These are phyloP conservation scores for Hemisphaericaspora nanyangensis DNA, from an alignment of 805 yeast genomes.

Conservation along the genomic window DNA sequence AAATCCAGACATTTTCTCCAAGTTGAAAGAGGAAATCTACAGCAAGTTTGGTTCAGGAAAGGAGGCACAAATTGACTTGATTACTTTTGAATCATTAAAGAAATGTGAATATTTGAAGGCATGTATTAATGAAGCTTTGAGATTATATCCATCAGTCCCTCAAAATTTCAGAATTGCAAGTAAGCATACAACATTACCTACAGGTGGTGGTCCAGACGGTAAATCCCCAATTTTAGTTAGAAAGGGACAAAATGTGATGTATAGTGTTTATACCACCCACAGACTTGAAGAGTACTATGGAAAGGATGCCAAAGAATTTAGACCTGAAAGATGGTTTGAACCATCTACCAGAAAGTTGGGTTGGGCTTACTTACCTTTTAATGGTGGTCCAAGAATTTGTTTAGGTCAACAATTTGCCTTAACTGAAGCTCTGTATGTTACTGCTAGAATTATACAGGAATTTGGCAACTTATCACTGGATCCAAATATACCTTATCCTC, in stretches of 20 bases:
- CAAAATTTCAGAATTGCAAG: slow-evolving; percentile 26
- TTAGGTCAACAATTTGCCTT: slow-evolving; percentile 56
- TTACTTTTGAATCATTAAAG: slow-evolving; percentile 36
- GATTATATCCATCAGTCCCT: slow-evolving; percentile 36
- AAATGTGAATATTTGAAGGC: slow-evolving; percentile 36
- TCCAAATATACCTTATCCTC: slow-evolving; percentile 19
- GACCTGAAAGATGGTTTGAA: slow-evolving; percentile 38
- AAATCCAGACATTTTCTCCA: slow-evolving; percentile 28
- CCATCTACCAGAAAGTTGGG: slow-evolving; percentile 30
- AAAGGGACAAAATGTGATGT: slow-evolving; percentile 18
- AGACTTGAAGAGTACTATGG: slow-evolving; percentile 25
- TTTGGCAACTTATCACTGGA: slow-evolving; percentile 14
- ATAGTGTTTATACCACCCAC: slow-evolving; percentile 18
- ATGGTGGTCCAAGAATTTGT: slow-evolving; percentile 56
- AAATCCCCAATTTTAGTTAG: slow-evolving; percentile 17
- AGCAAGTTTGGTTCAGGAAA: slow-evolving; percentile 31
- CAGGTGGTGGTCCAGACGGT: slow-evolving; percentile 30
- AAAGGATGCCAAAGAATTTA: slow-evolving; percentile 29
- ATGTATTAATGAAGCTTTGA: slow-evolving; percentile 32
- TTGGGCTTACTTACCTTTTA: slow-evolving; percentile 52
- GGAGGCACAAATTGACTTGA: slow-evolving; percentile 22
- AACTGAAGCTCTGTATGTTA: slow-evolving; percentile 48
- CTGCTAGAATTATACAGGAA: slow-evolving; percentile 29
- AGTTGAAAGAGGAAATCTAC: slow-evolving; percentile 27
- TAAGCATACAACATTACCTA: slow-evolving; percentile 27